Base-by-base conservation (phyloP, 306 rosid genomes). In the Cucumis melo region DNA sequence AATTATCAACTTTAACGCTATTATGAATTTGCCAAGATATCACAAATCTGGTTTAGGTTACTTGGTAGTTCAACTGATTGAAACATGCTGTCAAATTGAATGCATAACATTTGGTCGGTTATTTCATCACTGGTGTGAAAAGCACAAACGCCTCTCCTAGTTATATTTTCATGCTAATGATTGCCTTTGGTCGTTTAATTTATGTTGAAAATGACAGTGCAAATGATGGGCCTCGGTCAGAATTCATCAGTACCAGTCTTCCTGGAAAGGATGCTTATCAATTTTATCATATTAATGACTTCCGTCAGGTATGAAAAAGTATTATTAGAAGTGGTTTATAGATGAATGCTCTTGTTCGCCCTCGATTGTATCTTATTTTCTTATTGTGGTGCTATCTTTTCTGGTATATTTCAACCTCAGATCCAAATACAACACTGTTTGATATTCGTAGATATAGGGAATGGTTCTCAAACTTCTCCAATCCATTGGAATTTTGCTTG, bases 271-370 rank as follows among this genome's bases (percentile, higher is more conserved):
- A 36, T 72, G 80, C 74, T 24, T 78, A 86, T 84, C 84, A 82
- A 38, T 92, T 90, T 82, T 92, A 91, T 80, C 97, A 94, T 81
- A 77, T 91, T 62, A 85, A 85, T 83, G 82, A 86, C 77, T 84
- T 72, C 82, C 79, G 87, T 75, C 96, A 94, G 98, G 98, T 94
- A 88, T 73, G 36, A 17, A 54, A 54, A 42, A 42, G 36, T 41
- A 44, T 70, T n/a, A 5, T 41, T 19, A 5, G 73, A 66, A n/a
- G 29, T 14, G 59, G 58, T 23, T 23, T 24, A 44, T 14, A 3
- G 39, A 41, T 46, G 21, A 44, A 44, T 12, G 17, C 20, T 10
- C 21, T 68, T 42, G 27, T 23, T 44, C 8, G 56, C 74, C 14
- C 0, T 61, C 23, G 10, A 60, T 27, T 24, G 29, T 61, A 29